Evolutionary conservation across 108 stramenopile species (phyloP).

Genomic region (Nitzschia palea): DNA sequence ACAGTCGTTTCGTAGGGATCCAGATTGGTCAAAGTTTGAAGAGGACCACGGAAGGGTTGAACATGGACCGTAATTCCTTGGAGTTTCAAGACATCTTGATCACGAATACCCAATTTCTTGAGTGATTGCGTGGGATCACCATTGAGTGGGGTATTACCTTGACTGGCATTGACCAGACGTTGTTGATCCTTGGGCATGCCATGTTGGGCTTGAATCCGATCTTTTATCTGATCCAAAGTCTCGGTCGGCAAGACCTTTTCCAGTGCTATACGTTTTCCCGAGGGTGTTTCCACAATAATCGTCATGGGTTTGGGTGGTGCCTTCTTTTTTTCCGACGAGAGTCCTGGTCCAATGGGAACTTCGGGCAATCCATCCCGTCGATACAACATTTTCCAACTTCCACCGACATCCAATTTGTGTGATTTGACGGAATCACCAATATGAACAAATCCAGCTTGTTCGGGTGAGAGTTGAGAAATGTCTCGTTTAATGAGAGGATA

Average conservation of each 20-base stretch:
- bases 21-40: not conserved
- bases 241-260: slow-evolving; percentile 1
- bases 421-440: slow-evolving; percentile 7
- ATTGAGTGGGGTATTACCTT: not conserved
- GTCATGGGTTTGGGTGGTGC: not conserved
- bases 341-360: slow-evolving; percentile 5
- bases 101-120: not conserved
- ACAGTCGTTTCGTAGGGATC: slow-evolving; percentile 11
- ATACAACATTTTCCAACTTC: slow-evolving; percentile 21
- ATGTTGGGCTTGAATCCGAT: not conserved
- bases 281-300: not conserved
- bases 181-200: slow-evolving; percentile 20
- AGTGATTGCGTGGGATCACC: slow-evolving; percentile 1
- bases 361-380: slow-evolving; percentile 2
- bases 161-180: not conserved
- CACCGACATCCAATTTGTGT: slow-evolving; percentile 20
- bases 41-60: no score
- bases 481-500: slow-evolving; percentile 11
- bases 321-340: not conserved
- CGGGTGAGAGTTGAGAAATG: slow-evolving; percentile 1
- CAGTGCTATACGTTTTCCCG: not conserved
- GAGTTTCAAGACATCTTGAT: slow-evolving; percentile 11
- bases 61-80: not conserved
- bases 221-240: slow-evolving; percentile 13
- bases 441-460: slow-evolving; percentile 10